These are phyloP conservation scores for Aspergillus brasiliensis DNA, from an alignment of 2,329 filamentous ascomycete genomes.

Conservation along the genomic window DNA sequence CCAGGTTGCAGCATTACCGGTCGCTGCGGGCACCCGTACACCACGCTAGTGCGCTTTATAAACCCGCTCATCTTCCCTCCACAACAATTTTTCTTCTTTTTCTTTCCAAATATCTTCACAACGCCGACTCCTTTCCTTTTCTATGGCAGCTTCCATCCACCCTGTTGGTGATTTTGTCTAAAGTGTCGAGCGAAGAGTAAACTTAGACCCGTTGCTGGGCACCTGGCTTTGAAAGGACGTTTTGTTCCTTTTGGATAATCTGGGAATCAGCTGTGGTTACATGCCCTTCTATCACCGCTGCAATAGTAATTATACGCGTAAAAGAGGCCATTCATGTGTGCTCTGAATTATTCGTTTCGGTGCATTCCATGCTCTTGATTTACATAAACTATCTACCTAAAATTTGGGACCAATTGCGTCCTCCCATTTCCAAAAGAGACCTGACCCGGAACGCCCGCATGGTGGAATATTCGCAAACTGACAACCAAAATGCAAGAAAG, in stretches of 20 bases:
- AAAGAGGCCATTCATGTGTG: not conserved
- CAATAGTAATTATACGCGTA: not conserved
- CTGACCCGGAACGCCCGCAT: conserved; percentile 18
- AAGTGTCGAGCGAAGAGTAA: conserved; percentile 68
- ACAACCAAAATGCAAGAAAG: conserved; percentile 21
- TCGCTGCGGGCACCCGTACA: conserved; percentile 37
- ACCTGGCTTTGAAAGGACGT: conserved; percentile 68
- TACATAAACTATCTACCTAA: conserved; percentile 10
- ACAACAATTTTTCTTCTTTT: conserved; percentile 40
- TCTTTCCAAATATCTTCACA: conserved; percentile 41
- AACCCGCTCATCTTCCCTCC: conserved; percentile 24
- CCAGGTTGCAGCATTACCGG: conserved; percentile 49
- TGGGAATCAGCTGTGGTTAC: conserved; percentile 76
- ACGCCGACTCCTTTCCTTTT: conserved; percentile 54
- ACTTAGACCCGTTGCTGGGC: conserved; percentile 69
- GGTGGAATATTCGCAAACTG: conserved; percentile 6
- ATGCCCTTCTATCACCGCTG: conserved; percentile 16
- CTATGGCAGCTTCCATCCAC: conserved; percentile 57
- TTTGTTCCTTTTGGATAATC: conserved; percentile 62
- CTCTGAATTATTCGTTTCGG: not conserved
- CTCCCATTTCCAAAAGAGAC: conserved; percentile 5
- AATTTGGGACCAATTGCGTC: conserved; percentile 2
- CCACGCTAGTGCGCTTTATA: conserved; percentile 30
- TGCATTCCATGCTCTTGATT: conserved; percentile 6
- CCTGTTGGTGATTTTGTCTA: conserved; percentile 62